phyloP scores from a whole-genome alignment of 345 rosid genomes.

The Schrenkiella parvula region DNA sequence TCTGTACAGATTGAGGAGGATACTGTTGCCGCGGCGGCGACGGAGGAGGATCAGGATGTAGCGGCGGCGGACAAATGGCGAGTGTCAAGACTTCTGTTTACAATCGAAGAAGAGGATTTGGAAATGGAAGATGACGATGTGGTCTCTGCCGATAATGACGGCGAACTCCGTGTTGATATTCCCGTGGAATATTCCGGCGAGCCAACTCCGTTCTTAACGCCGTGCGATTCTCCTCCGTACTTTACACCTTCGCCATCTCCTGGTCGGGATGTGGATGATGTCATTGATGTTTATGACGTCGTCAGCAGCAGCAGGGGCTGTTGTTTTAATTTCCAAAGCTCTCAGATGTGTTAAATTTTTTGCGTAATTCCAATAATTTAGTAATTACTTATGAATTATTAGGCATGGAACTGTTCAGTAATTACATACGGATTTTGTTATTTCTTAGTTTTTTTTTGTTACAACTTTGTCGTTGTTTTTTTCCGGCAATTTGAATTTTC shows the following conservation, averaged over 20 bases:
- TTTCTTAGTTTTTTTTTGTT: not conserved
- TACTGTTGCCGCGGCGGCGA: not conserved
- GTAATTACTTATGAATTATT: no score
- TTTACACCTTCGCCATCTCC: slow-evolving; percentile 37
- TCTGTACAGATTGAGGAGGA: slow-evolving; percentile 13
- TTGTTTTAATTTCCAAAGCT: slow-evolving; percentile 6
- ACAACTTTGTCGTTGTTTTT: not conserved
- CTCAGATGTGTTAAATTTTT: not conserved
- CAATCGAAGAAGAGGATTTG: slow-evolving; percentile 30
- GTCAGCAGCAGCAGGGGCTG: not conserved
- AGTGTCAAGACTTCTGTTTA: slow-evolving; percentile 30
- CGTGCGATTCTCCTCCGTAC: slow-evolving; percentile 32
- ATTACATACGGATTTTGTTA: not conserved
- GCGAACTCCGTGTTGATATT: not conserved
- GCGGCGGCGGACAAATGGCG: slow-evolving; percentile 17
- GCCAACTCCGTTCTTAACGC: slow-evolving; percentile 33
- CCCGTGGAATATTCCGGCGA: slow-evolving; percentile 20
- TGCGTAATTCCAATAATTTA: not conserved
- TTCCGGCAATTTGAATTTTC: not conserved
- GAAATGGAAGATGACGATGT: slow-evolving; percentile 13
- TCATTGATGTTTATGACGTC: slow-evolving; percentile 17
- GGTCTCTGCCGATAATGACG: not conserved
- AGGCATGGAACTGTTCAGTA: not conserved
- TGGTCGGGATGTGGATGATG: slow-evolving; percentile 21
- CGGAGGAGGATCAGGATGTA: not conserved